Evolutionary conservation across 805 yeast species (phyloP).

Genomic region (Lachancea fermentati): DNA sequence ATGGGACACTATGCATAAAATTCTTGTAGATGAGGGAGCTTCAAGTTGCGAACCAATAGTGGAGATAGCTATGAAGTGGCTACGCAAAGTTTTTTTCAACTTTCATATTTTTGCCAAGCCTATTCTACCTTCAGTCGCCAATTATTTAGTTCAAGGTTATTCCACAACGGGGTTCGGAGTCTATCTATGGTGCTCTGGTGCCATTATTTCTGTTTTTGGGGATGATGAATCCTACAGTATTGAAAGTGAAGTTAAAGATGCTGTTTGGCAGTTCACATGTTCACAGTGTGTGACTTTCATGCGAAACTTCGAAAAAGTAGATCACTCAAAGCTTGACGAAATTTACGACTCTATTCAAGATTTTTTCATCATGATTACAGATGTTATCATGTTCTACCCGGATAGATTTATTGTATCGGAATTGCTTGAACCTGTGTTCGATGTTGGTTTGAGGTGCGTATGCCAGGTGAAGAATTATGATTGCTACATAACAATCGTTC

Average conservation of each 20-base stretch:
- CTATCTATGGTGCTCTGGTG: slow-evolving; percentile 85
- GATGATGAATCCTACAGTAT: slow-evolving; percentile 39
- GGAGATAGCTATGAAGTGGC: slow-evolving; percentile 66
- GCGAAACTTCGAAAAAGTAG: slow-evolving; percentile 32
- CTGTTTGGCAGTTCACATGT: slow-evolving; percentile 70
- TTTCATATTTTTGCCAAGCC: slow-evolving; percentile 38
- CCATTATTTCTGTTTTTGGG: slow-evolving; percentile 67
- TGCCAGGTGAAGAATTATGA: slow-evolving; percentile 59
- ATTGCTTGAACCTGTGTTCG: slow-evolving; percentile 47
- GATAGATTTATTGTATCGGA: slow-evolving; percentile 33
- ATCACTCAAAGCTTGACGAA: slow-evolving; percentile 17
- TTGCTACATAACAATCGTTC: slow-evolving; percentile 63
- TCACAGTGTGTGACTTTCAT: slow-evolving; percentile 61
- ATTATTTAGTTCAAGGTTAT: slow-evolving; percentile 64
- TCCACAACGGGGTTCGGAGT: slow-evolving; percentile 67
- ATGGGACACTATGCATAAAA: slow-evolving; percentile 21
- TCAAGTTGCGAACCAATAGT: slow-evolving; percentile 34
- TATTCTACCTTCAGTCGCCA: slow-evolving; percentile 59
- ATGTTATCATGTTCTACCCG: slow-evolving; percentile 67
- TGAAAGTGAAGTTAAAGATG: slow-evolving; percentile 40
- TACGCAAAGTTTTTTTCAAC: slow-evolving; percentile 57
- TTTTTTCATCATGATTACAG: slow-evolving; percentile 74
- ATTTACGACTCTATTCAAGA: slow-evolving; percentile 70
- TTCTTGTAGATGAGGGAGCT: slow-evolving; percentile 24
- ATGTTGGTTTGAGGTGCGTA: slow-evolving; percentile 49